These are phyloP conservation scores for Drosera spatulata DNA, from an alignment of 179 eudicot genomes.

Conservation along the genomic window DNA sequence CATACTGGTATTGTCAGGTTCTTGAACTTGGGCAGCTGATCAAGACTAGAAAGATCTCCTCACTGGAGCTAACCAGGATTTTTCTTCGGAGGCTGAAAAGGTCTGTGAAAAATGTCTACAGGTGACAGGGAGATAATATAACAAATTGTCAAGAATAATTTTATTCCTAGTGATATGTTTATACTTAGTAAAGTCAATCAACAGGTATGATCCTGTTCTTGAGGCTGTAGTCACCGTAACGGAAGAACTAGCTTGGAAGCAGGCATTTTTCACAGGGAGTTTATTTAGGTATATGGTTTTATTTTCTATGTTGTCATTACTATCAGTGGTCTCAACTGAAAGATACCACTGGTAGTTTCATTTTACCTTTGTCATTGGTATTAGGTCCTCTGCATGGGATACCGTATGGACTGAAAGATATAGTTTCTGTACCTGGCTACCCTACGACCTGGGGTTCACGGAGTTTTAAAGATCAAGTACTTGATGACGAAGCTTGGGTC, in stretches of 20 bases:
- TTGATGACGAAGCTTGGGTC: slow-evolving; percentile 86
- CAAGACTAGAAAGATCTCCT: slow-evolving; percentile 56
- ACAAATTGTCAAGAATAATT: neutral
- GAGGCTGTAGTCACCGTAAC: slow-evolving; percentile 81
- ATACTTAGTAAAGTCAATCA: neutral
- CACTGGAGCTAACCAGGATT: slow-evolving; percentile 67
- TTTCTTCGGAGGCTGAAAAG: slow-evolving; percentile 77
- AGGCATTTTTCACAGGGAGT: slow-evolving; percentile 65
- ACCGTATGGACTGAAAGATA: slow-evolving; percentile 89
- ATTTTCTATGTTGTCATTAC: no score
- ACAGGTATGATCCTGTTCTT: slow-evolving; percentile 65
- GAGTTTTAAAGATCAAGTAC: slow-evolving; percentile 72
- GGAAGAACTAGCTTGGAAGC: slow-evolving; percentile 78
- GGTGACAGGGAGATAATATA: neutral
- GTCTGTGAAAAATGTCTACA: slow-evolving; percentile 9
- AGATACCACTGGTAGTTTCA: no score
- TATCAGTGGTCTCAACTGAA: no score
- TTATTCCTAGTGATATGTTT: slow-evolving; percentile 6
- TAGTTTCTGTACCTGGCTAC: slow-evolving; percentile 70
- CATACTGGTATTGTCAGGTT: slow-evolving; percentile 29
- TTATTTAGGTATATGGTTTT: slow-evolving; percentile 38
- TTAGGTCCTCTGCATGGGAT: slow-evolving; percentile 92
- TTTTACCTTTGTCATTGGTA: no score
- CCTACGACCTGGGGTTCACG: slow-evolving; percentile 88
- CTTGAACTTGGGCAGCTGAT: slow-evolving; percentile 85